Base-by-base conservation (phyloP, 2,329 filamentous ascomycete genomes). In the Microdochium paspali region DNA sequence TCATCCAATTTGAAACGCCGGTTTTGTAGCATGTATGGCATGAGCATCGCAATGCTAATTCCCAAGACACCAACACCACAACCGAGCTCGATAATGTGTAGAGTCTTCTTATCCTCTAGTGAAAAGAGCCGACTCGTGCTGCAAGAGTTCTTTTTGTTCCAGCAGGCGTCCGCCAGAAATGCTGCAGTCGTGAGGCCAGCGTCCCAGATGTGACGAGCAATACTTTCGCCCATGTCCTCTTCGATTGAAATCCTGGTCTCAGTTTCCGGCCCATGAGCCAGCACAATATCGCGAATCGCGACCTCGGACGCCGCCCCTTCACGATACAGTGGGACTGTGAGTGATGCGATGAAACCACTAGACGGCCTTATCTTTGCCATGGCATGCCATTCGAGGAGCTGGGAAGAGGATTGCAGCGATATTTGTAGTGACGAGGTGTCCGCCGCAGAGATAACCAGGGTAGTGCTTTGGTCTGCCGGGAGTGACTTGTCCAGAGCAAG, bases 161-260 rank as follows among this genome's bases (percentile, higher is more conserved):
- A 49, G 23, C 54, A 56, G 0, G 50, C 48, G 21, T 60, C 58
- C 1, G 61, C 61, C 10, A 73, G 44, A 10, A 66, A 55, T 1
- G 65, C 65, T 1, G 69, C 61, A 1, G 71, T 69, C 5, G 74
- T 63, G 10, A 80, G 62, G 1, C 77, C 77, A 1, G 70, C 76
- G 46, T 81, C 77, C 77, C 77, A 81, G 5, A 80, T 66, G 50
- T 80, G 77, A 2, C 77, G 70, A 1, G 77, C 76, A 47, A 81
- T 80, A 55, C 75, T 79, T 60, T 80, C 76, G 13, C 76, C 77
- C 10, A 80, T 70, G 46, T 79, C 75, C 50, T 81, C 78, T 46
- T 76, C 71, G 4, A 80, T 70, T 64, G 7, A 77, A 50, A 10
- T 52, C 54, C 1, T 59, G 10, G 6, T 57, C 53, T 4, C 66